A percentile compares a stretch with the other conserved stretches of the same genome.
phyloP scores from a whole-genome alignment of 1,284 basidiomycete species.

The Sparassis latifolia region DNA sequence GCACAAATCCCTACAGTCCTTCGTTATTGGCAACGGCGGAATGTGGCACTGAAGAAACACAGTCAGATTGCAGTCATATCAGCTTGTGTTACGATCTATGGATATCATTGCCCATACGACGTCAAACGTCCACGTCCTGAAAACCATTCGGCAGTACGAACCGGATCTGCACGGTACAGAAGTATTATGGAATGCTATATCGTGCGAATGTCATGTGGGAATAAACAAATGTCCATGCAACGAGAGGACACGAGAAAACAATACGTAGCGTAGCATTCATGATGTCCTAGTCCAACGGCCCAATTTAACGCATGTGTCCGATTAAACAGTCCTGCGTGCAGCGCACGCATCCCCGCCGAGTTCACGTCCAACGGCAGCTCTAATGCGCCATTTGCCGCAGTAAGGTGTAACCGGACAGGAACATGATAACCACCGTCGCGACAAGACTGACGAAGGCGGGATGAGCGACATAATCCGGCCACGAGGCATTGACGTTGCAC shows the following conservation, averaged over 20 bases:
- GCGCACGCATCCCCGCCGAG: neutral
- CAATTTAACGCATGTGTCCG: neutral
- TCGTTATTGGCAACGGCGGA: no score
- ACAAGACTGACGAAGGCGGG: slow-evolving; percentile 63
- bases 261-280: neutral
- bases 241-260: neutral
- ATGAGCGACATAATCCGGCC: slow-evolving; percentile 42
- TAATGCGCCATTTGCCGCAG: slow-evolving; percentile 35
- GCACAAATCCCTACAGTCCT: neutral
- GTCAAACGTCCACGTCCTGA: no score
- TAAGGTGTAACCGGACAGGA: slow-evolving; percentile 66
- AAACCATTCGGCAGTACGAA: neutral
- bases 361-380: neutral
- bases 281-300: neutral
- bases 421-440: slow-evolving; percentile 63
- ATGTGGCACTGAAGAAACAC: neutral
- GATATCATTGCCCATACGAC: no score
- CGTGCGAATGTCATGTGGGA: neutral
- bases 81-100: neutral
- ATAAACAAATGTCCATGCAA: neutral
- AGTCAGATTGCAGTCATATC: neutral
- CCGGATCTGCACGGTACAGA: neutral
- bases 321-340: neutral
- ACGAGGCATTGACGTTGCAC: slow-evolving; percentile 58
- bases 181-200: neutral